Conservation (phyloP, 345 rosid species). For the Eucalyptus cladocalyx region DNA sequence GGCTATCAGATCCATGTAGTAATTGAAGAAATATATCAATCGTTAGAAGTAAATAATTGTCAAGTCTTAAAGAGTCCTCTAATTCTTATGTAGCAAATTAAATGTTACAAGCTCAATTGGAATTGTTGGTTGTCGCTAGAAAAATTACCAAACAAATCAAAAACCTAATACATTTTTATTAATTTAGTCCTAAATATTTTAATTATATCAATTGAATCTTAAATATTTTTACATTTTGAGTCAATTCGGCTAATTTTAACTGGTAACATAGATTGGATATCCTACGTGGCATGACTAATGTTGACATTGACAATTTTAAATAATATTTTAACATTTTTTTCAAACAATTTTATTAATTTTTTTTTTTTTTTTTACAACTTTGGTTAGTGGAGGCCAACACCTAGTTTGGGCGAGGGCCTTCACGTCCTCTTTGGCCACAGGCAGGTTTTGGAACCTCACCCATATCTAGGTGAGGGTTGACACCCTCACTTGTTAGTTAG, state of each 20-base stretch:
- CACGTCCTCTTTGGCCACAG: background rate
- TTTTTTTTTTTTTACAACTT: background rate
- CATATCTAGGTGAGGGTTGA: background rate
- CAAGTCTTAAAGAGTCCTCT: background rate
- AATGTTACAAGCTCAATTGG: background rate
- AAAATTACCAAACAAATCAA: background rate
- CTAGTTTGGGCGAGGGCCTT: background rate
- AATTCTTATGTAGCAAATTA: background rate
- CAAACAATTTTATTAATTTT: too few relatives aligned
- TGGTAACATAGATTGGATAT: background rate
- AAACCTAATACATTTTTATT: background rate
- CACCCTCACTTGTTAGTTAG: background rate
- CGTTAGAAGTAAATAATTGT: background rate
- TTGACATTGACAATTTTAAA: background rate
- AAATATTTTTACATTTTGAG: background rate
- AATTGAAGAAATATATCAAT: background rate
- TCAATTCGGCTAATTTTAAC: background rate
- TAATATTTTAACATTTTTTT: background rate
- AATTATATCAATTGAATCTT: background rate
- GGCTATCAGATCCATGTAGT: background rate
- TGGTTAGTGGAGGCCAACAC: fast-evolving
- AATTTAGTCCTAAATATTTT: background rate
- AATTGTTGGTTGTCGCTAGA: background rate
- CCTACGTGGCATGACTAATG: background rate
- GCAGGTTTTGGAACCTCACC: background rate